Evolutionary conservation across 176 grass and related monocot species (phyloP), one percentile per base, ranked within the genome.

Genomic region (Carex parvula): DNA sequence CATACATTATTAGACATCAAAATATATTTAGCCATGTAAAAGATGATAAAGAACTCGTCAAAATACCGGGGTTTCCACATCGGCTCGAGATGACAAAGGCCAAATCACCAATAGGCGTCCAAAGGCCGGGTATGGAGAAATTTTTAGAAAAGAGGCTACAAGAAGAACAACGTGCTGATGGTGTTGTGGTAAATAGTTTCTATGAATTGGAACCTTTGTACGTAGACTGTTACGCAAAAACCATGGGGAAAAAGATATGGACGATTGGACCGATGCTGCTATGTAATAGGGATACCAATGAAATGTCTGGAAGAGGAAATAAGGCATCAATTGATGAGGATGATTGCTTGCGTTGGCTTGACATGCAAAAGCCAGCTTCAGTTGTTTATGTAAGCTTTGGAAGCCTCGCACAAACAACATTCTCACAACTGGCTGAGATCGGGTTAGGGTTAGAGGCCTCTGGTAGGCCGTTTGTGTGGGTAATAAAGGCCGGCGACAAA

Each of bases 361-460:
- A 89, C 84, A 53, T 79, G 0, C 90, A 54, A 85, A 75, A 86
- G 68, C 80, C 83, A 30, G 64, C 67, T 10, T 94, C 91, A 1
- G 94, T 94, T 14, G 83, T 90, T 79, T 94, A 92, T 66, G 92
- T 90, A 5, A 89, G 92, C 39, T 97, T 97, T 35, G 94, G 92
- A 6, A 97, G 92, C 83, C 75, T 97, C 4, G 58, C 80, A 20
- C 52, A 69, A 30, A 89, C 85, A 1, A 20, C 78, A 52, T 72
- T 89, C 56, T 13, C 67, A 29, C 94, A 97, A 71, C 84, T 97
- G 22, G 48, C 87, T 56, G 94, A 97, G 79, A 87, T 97, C 10
- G 89, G 90, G 21, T 62, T 89, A 60, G 94, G 94, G 2, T 84
- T 90, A 17, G 93, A 95, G 81, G 88, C 88, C 50, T 89, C 93